Base-by-base conservation (phyloP, 345 rosid species). In the Eucalyptus camaldulensis region DNA sequence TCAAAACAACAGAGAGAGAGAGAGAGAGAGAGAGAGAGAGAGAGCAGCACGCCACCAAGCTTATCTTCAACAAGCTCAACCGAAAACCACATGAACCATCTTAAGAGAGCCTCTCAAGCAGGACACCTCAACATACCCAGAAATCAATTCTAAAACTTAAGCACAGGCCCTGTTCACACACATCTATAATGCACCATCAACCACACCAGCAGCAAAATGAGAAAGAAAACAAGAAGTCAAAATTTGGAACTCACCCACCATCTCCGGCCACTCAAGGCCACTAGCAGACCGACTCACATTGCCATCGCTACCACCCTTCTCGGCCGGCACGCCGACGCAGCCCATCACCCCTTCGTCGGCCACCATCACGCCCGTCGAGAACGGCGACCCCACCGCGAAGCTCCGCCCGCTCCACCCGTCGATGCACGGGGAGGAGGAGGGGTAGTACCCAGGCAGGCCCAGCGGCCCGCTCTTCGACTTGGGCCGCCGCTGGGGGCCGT, bases 381-480 rank as follows among this genome's bases (percentile, higher is more conserved):
- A 91, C 62, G 83, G 94, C 94, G 92, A 94, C 91, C 91, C 98
- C 94, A 87, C 49, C 40, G 44, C 69, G 58, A 54, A 87, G 40
- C 81, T 29, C 90, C 88, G 49, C 27, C 85, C 88, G 65, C 49
- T 50, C 90, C 89, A 92, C 87, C 92, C 94, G 12, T 93, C 98
- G 87, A 92, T 88, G 19, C 58, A 40, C 14, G 83, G 83, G 25
- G 83, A 72, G 83, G 19, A 72, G 45, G 14, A 10, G 83, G 45
- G 27, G 45, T 72, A 19, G 45, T 72, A 37, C 25, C 83, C 83
- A 96, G 95, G 44, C 87, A 58, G 91, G 83, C 90, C 88, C 51
- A 88, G 87, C 19, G 91, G 90, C 40, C 91, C 90, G 72, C 99
- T 96, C 89, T 98, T 96, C 29, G 99, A 98, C 94, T 95, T 96